Evolutionary conservation across 257 asterid species (phyloP).

Genomic region (Euphrasia confusa): DNA sequence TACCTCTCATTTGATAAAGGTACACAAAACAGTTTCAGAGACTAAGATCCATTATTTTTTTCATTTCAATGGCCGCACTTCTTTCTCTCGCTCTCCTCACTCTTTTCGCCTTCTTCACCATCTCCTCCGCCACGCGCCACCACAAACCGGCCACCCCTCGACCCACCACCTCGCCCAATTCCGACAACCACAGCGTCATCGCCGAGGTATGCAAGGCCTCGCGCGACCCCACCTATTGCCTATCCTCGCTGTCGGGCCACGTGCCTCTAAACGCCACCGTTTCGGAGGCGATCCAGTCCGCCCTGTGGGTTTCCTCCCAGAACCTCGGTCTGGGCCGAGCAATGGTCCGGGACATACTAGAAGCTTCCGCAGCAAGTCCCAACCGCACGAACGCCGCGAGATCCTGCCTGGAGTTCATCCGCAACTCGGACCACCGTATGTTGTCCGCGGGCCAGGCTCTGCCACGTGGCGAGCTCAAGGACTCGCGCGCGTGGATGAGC

Average conservation of each 20-base stretch:
- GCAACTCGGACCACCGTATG: constrained; percentile 35
- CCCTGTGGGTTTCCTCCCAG: constrained; percentile 33
- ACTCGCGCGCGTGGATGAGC: constrained; percentile 75
- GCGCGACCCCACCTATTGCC: constrained; percentile 41
- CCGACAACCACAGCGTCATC: neutral
- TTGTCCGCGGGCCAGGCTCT: constrained; percentile 26
- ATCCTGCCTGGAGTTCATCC: constrained; percentile 39
- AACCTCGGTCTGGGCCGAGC: constrained; percentile 30
- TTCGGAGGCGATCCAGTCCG: constrained; percentile 33
- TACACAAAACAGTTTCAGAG: constrained; percentile 1
- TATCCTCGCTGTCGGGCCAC: constrained; percentile 24
- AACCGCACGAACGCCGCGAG: constrained; percentile 45
- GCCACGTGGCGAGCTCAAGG: constrained; percentile 34
- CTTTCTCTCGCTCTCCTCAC: constrained; percentile 21
- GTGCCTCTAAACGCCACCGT: constrained; percentile 33
- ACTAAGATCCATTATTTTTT: neutral
- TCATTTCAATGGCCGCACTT: constrained; percentile 40
- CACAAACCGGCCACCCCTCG: neutral
- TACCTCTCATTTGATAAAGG: neutral
- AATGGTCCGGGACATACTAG: constrained; percentile 31
- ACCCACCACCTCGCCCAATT: neutral
- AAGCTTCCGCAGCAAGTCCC: constrained; percentile 26
- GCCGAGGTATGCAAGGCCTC: constrained; percentile 49
- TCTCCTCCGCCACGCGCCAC: constrained; percentile 23
- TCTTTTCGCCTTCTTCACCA: constrained; percentile 24